These are phyloP conservation scores for Pichia terricola DNA, from an alignment of 1,139 yeast species.

Conservation along the genomic window DNA sequence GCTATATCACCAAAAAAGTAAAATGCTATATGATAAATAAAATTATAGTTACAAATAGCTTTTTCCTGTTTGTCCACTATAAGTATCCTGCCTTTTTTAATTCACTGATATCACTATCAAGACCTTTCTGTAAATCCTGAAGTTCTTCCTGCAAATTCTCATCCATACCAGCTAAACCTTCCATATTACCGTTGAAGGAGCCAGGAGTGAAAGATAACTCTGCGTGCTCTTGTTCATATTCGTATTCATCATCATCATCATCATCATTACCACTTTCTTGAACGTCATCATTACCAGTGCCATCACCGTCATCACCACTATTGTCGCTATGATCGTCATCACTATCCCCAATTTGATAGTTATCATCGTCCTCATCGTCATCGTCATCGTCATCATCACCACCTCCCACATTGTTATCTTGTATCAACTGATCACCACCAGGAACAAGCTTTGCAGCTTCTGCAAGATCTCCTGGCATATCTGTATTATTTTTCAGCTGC, in stretches of 20 bases:
- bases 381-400: constrained; percentile 28
- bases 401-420: constrained; percentile 15
- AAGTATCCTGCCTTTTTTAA: constrained; percentile 12
- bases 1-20: no score
- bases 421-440: constrained; percentile 32
- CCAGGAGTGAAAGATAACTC: constrained; percentile 15
- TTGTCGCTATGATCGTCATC: constrained; percentile 21
- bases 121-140: constrained; percentile 15
- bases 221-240: neutral
- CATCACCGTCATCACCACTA: constrained; percentile 23
- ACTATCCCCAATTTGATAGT: constrained; percentile 23
- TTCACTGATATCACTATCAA: constrained; percentile 14
- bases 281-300: constrained; percentile 10
- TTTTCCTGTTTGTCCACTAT: no score
- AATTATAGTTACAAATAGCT: no score
- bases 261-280: constrained; percentile 20
- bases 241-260: constrained; percentile 17
- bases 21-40: no score
- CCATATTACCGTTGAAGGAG: constrained; percentile 10
- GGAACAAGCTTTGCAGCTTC: constrained; percentile 33
- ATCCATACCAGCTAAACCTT: constrained; percentile 5
- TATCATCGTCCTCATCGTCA: constrained; percentile 25
- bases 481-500: constrained; percentile 31
- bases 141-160: constrained; percentile 15
- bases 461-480: constrained; percentile 30